These are phyloP conservation scores for Malus hybrid DNA, from an alignment of 331 rosid species.

Conservation along the genomic window DNA sequence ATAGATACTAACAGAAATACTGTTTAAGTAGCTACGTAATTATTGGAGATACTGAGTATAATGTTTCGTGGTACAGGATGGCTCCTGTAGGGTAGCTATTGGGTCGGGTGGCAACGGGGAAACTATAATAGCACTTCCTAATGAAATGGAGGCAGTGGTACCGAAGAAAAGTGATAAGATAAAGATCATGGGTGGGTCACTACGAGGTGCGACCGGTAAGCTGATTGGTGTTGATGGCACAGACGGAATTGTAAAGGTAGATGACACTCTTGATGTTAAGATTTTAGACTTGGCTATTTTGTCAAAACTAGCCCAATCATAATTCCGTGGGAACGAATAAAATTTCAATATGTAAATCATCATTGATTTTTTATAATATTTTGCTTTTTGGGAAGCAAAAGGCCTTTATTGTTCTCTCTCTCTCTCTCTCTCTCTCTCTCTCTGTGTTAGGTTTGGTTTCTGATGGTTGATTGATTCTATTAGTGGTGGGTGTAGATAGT, in stretches of 20 bases:
- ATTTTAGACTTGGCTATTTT: conserved; percentile 74
- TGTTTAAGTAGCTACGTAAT: not conserved
- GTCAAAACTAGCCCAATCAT: conserved; percentile 68
- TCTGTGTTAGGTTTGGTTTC: not conserved
- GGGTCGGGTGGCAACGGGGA: conserved; percentile 79
- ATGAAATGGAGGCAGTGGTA: conserved; percentile 74
- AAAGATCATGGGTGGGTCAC: conserved; percentile 79
- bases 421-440: not conserved
- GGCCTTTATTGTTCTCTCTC: too few relatives aligned
- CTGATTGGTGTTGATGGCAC: conserved; percentile 97
- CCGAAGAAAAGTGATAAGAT: conserved; percentile 81
- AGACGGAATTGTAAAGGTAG: conserved; percentile 94
- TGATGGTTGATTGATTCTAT: not conserved
- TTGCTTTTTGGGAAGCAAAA: not conserved
- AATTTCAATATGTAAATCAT: conserved; percentile 3
- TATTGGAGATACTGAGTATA: not conserved
- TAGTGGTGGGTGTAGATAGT: not conserved
- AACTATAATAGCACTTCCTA: conserved; percentile 45
- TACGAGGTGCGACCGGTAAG: conserved; percentile 92
- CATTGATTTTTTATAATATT: not conserved
- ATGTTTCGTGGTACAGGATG: conserved; percentile 55
- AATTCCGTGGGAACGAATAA: not conserved
- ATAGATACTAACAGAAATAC: not conserved
- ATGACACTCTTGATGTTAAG: conserved; percentile 88
- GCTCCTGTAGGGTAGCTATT: conserved; percentile 69